Conservation (phyloP, 192 early-diverging fungal genomes). For the Neocallimastix lanati region DNA sequence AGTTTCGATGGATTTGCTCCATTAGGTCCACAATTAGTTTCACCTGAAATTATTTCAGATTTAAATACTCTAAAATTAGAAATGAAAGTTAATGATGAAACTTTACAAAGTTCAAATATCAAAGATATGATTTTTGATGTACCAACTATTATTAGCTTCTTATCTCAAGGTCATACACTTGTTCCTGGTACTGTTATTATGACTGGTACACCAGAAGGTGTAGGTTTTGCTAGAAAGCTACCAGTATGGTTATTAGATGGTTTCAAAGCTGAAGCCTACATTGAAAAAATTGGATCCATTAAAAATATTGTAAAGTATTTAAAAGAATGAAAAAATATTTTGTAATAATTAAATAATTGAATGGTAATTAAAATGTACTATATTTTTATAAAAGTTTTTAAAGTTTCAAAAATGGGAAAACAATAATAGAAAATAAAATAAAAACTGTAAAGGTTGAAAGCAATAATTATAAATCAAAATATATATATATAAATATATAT, state of each 20-base stretch:
- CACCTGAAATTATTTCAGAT: constrained; percentile 18
- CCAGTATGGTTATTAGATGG: constrained; percentile 25
- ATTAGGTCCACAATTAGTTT: constrained; percentile 34
- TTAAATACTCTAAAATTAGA: constrained; percentile 24
- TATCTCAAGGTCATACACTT: constrained; percentile 40
- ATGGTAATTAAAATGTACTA: too few relatives aligned
- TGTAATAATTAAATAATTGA: too few relatives aligned
- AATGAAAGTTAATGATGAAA: constrained; percentile 18
- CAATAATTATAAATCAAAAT: too few relatives aligned
- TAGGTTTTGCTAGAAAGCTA: background rate
- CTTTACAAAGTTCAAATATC: constrained; percentile 29
- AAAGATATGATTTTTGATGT: constrained; percentile 39
- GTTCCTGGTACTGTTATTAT: constrained; percentile 31
- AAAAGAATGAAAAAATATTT: too few relatives aligned
- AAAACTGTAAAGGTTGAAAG: too few relatives aligned
- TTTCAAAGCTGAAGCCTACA: background rate
- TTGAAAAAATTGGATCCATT: background rate
- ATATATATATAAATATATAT: too few relatives aligned
- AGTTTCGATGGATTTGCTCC: constrained; percentile 42
- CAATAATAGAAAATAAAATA: too few relatives aligned
- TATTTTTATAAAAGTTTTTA: too few relatives aligned
- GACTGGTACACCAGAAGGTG: constrained; percentile 23
- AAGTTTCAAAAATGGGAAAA: too few relatives aligned
- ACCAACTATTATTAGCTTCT: constrained; percentile 24
- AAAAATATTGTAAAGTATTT: background rate